These are phyloP conservation scores for Yarrowia yakushimensis DNA, from an alignment of 805 yeast genomes.

Conservation along the genomic window DNA sequence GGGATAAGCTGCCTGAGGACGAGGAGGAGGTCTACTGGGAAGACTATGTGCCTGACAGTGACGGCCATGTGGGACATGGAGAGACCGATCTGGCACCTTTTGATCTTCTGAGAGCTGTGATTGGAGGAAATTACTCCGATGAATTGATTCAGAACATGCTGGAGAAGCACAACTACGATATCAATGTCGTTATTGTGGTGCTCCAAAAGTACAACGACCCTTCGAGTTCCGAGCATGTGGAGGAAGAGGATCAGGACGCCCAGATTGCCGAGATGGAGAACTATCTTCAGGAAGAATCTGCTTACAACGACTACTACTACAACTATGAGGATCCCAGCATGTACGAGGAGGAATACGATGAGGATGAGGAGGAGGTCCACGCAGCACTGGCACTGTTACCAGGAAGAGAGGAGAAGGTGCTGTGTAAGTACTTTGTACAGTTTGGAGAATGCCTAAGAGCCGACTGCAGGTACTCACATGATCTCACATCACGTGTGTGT, in stretches of 20 bases:
- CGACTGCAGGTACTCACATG: constrained; percentile 49
- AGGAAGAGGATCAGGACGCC: constrained; percentile 26
- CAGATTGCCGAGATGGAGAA: neutral
- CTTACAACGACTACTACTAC: neutral
- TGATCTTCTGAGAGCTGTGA: constrained; percentile 39
- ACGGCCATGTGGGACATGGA: constrained; percentile 6
- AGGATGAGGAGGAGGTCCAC: neutral
- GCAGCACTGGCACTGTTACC: neutral
- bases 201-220: constrained; percentile 1
- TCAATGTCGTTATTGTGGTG: constrained; percentile 28
- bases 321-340: neutral
- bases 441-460: constrained; percentile 44
- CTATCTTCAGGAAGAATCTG: neutral
- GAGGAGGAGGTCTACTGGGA: constrained; percentile 26
- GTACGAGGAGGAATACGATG: constrained; percentile 13
- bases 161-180: constrained; percentile 40
- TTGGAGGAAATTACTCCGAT: constrained; percentile 38
- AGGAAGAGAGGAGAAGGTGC: constrained; percentile 30
- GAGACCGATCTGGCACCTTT: constrained; percentile 37
- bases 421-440: constrained; percentile 44
- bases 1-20: constrained; percentile 3
- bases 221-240: neutral
- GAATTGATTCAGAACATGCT: constrained; percentile 41
- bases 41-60: constrained; percentile 19
- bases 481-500: constrained; percentile 43